These are phyloP conservation scores for Heliamphora ciliata DNA, from an alignment of 179 eudicot genomes.

Conservation along the genomic window DNA sequence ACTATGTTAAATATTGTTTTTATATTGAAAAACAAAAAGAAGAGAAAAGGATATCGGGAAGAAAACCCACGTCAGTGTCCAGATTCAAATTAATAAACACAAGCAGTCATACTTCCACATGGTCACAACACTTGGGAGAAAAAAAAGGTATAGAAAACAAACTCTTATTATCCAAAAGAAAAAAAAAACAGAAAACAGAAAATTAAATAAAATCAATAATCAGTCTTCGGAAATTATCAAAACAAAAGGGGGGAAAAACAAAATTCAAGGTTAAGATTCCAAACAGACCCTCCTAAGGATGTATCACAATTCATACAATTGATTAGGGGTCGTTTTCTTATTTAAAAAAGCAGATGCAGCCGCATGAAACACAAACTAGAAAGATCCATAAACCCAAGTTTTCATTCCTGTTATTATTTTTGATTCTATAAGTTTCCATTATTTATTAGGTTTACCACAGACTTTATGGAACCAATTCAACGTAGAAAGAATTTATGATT, in stretches of 20 bases:
- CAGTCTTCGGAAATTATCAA: neutral
- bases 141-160: neutral
- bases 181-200: neutral
- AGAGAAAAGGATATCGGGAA: neutral
- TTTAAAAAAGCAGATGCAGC: neutral
- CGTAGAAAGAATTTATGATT: neutral
- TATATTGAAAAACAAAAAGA: neutral
- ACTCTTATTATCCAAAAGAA: neutral
- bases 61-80: too few relatives aligned
- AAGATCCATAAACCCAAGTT: too few relatives aligned
- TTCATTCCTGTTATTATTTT: too few relatives aligned
- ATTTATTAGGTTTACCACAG: too few relatives aligned
- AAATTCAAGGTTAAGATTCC: conserved; percentile 1
- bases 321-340: neutral
- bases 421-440: too few relatives aligned
- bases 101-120: neutral
- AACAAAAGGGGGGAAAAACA: neutral
- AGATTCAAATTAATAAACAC: neutral
- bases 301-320: neutral
- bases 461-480: neutral
- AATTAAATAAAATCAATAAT: neutral
- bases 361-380: too few relatives aligned
- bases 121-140: too few relatives aligned
- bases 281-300: neutral
- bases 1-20: neutral